Conservation (phyloP, 257 asterid genomes). For the Jacaranda mimosifolia region DNA sequence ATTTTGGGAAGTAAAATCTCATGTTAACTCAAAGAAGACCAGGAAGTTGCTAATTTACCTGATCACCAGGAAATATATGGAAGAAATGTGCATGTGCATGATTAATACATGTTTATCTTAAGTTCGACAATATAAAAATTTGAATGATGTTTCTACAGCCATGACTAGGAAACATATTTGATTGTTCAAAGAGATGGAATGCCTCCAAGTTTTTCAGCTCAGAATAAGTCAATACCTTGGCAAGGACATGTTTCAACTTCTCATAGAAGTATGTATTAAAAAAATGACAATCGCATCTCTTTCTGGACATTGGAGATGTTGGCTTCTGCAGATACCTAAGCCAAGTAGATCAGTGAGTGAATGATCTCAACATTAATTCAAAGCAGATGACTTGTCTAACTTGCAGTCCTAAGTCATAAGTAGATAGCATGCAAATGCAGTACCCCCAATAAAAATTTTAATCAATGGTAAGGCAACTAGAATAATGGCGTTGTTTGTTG, state of each 20-base stretch:
- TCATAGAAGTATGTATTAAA: conserved; percentile 89
- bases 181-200: conserved; percentile 13
- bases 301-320: conserved; percentile 44
- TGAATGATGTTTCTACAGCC: conserved; percentile 13
- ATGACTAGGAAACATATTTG: conserved; percentile 27
- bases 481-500: not conserved
- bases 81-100: conserved; percentile 26
- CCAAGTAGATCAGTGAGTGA: conserved; percentile 38
- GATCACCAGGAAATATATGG: conserved; percentile 18
- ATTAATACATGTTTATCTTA: not conserved
- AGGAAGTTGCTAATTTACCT: not conserved
- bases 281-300: conserved; percentile 59
- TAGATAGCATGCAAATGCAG: conserved; percentile 22
- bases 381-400: conserved; percentile 19
- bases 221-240: conserved; percentile 61
- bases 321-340: conserved; percentile 81
- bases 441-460: conserved; percentile 2
- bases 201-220: conserved; percentile 29
- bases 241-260: conserved; percentile 74
- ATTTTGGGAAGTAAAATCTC: conserved; percentile 6
- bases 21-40: not conserved
- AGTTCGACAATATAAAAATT: not conserved
- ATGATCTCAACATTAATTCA: conserved; percentile 34
- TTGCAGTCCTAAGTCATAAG: conserved; percentile 29
- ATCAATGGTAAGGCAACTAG: conserved; percentile 19